Percentiles rank a stretch among this genome's conserved stretches.
Evolutionary conservation across 768 basidiomycete species (phyloP).

Genomic region (Cystobasidium tubakii): DNA sequence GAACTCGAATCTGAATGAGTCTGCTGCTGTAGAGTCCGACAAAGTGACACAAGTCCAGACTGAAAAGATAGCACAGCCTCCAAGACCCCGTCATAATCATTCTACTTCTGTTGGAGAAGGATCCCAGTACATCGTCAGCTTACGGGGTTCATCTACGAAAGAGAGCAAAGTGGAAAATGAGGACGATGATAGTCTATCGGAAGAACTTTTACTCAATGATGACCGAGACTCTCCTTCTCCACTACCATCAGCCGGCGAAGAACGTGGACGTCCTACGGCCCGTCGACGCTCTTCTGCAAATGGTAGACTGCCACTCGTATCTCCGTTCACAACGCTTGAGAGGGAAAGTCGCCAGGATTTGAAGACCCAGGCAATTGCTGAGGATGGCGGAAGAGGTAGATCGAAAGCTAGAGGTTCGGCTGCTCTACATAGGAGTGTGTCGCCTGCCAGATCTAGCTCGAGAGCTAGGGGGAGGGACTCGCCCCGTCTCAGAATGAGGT

Average conservation of each 20-base stretch:
- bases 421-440: conserved; percentile 17
- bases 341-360: not conserved
- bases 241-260: not conserved
- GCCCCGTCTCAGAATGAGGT: not conserved
- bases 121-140: conserved; percentile 30
- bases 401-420: conserved; percentile 19
- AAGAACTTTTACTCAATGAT: not conserved
- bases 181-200: not conserved
- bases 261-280: not conserved
- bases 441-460: conserved; percentile 9
- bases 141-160: not conserved
- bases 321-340: conserved; percentile 17
- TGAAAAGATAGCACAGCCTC: not conserved
- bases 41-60: not conserved
- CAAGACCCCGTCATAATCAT: conserved; percentile 8
- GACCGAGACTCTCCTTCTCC: not conserved
- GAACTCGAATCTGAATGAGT: not conserved
- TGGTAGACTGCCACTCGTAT: not conserved
- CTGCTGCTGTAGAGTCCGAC: not conserved
- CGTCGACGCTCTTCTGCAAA: not conserved
- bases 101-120: conserved; percentile 32
- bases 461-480: conserved; percentile 11
- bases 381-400: conserved; percentile 18
- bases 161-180: not conserved
- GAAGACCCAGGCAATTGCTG: not conserved